A percentile compares a stretch with the other conserved stretches of the same genome.
Evolutionary conservation across 202 grass and related monocot genomes (phyloP).

Genomic region (Alloteropsis angusta): DNA sequence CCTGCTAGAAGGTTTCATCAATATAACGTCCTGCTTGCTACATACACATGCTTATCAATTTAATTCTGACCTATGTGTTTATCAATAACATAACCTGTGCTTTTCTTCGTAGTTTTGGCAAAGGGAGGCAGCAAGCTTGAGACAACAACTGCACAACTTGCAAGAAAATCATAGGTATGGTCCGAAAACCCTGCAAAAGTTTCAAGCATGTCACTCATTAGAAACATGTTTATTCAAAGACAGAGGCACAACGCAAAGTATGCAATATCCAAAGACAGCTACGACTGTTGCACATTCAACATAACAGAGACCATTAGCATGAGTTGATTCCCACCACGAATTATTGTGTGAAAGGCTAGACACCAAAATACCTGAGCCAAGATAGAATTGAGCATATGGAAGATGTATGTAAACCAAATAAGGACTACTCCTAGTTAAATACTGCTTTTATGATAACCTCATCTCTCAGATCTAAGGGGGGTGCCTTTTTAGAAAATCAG

Average conservation of each 20-base stretch:
- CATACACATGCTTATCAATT: background rate
- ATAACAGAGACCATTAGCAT: background rate
- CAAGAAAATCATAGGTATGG: conserved; percentile 69
- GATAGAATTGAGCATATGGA: background rate
- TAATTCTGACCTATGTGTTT: background rate
- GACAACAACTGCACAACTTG: conserved; percentile 82
- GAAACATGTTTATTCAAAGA: background rate
- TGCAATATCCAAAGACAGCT: background rate
- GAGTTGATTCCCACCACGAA: background rate
- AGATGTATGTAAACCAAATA: background rate
- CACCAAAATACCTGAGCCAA: background rate
- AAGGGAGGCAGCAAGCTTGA: conserved; percentile 78
- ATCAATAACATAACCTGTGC: conserved; percentile 17
- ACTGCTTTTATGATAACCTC: background rate
- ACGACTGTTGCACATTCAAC: background rate
- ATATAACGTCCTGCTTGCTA: background rate
- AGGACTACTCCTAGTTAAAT: background rate
- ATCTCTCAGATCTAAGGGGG: background rate
- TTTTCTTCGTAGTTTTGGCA: conserved; percentile 59
- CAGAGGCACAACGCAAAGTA: background rate
- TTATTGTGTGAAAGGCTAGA: background rate
- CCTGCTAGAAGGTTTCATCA: background rate
- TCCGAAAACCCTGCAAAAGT: conserved; percentile 27
- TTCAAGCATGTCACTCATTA: background rate
- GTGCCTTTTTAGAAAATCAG: background rate